Base-by-base conservation (phyloP, 2,329 filamentous ascomycete genomes). In the Aspergillus viridinutans region DNA sequence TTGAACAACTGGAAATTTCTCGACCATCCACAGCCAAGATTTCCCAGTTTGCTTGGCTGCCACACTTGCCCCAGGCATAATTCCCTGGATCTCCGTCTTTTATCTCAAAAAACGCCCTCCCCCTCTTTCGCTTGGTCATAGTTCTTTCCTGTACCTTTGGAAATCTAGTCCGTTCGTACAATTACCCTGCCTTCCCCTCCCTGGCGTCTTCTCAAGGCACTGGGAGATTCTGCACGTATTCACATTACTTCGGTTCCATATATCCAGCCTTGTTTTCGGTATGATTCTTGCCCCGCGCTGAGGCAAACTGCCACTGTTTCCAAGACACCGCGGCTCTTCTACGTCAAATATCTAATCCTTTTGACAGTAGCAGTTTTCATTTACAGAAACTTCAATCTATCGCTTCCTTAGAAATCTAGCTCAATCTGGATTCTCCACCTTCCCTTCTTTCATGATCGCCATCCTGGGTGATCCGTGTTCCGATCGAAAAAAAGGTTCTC, bases 221-320 rank as follows among this genome's bases (percentile, higher is more conserved):
- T 5, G 32, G 32, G 32, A 3, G 20, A 12, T 10, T 21, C 12
- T 45, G 40, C 21, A 23, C 10, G 8, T 45, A 20, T 9, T 14
- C 20, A 45, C 42, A 10, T 32, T 5, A 32, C 12, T 32, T 32
- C 12, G 9, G 12, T 32, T 32, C 12, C 29, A 32, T 38, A 26
- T 56, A 29, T 32, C 42, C 10, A 8, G 25, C 26, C 25, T 49
- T 29, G 54, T 29, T 43, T 50, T 17, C 25, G 20, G n/a, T 56
- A 55, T 47, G 53, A 32, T 25, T 47, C 43, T 29, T 55, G 56
- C 52, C 53, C 52, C 50, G 50, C 53, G 35, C 12, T 43, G 28
- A 55, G 38, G 32, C 38, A 48, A 23, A 32, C 28, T 57, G 29
- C 47, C 54, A 12, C 8, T 26, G 38, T 52, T 38, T n/a, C 20